Percentiles rank a stretch among this genome's conserved stretches.
These are phyloP conservation scores for Puccinia polysora DNA, from an alignment of 1,284 basidiomycete species.

Conservation along the genomic window DNA sequence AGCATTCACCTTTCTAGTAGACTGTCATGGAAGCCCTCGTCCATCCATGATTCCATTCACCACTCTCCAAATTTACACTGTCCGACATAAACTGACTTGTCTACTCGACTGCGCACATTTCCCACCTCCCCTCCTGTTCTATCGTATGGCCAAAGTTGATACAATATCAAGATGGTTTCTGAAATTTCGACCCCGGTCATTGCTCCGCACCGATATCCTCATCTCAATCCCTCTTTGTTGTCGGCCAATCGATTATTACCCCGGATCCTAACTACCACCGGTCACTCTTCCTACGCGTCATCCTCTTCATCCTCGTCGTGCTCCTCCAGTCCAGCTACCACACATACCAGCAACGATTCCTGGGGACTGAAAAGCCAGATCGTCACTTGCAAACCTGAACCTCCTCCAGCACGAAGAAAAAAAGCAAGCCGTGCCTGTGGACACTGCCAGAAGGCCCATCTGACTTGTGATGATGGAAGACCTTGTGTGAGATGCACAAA, in stretches of 20 bases:
- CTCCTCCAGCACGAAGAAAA: constrained; percentile 56
- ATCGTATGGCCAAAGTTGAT: too few species aligned
- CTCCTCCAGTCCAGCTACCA: constrained; percentile 26
- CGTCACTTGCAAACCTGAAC: constrained; percentile 48
- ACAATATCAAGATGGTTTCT: constrained; percentile 21
- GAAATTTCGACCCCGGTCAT: constrained; percentile 22
- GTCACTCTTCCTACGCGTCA: not conserved
- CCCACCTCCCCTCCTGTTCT: too few species aligned
- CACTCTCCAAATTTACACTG: too few species aligned
- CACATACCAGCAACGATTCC: constrained; percentile 48
- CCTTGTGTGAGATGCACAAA: constrained; percentile 93
- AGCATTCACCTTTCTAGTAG: too few species aligned
- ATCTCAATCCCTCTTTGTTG: constrained; percentile 23
- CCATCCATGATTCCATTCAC: too few species aligned
- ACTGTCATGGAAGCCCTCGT: too few species aligned
- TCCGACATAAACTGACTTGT: too few species aligned
- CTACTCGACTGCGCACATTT: too few species aligned
- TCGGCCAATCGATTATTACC: constrained; percentile 21
- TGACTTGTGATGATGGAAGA: constrained; percentile 94
- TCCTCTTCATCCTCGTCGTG: constrained; percentile 18
- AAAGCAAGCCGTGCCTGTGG: constrained; percentile 88
- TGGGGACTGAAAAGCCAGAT: constrained; percentile 47
- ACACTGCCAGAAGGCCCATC: constrained; percentile 86
- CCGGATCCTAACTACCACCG: constrained; percentile 19
- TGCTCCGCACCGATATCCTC: constrained; percentile 16